phyloP scores from a whole-genome alignment of 495 filamentous ascomycete genomes.

The Neurospora discreta region DNA sequence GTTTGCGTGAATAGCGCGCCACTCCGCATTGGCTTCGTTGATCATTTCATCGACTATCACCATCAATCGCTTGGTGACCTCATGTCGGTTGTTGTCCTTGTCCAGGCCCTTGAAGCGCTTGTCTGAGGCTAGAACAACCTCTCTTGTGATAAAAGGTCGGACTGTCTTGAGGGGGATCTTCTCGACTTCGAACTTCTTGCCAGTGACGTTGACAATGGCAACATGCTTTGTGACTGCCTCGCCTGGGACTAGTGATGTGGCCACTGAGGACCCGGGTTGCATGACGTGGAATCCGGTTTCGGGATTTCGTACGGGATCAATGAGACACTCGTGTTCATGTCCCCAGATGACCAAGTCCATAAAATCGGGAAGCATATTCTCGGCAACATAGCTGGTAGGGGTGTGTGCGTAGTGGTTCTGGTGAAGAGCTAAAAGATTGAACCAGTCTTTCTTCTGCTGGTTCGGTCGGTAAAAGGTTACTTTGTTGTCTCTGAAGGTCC shows the following conservation, averaged over 20 bases:
- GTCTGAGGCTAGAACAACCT: constrained; percentile 69
- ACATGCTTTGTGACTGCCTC: constrained; percentile 91
- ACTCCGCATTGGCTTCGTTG: constrained; percentile 68
- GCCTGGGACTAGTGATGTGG: constrained; percentile 80
- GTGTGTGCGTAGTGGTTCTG: constrained; percentile 93
- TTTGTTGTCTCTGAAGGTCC: constrained; percentile 85
- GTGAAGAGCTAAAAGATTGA: constrained; percentile 91
- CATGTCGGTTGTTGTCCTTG: constrained; percentile 68
- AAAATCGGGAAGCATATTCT: constrained; percentile 88
- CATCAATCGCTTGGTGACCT: constrained; percentile 67
- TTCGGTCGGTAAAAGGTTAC: constrained; percentile 86
- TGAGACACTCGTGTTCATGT: constrained; percentile 94
- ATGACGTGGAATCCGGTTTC: constrained; percentile 91
- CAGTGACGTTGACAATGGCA: constrained; percentile 71
- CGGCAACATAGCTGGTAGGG: constrained; percentile 80
- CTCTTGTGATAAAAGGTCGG: constrained; percentile 78
- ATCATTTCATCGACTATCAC: constrained; percentile 75
- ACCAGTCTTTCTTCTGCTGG: constrained; percentile 83
- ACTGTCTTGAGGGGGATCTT: constrained; percentile 78
- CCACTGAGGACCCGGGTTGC: constrained; percentile 93
- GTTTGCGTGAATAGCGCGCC: constrained; percentile 57
- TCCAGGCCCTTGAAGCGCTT: constrained; percentile 65
- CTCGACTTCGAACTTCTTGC: constrained; percentile 71
- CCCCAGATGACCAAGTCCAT: constrained; percentile 92
- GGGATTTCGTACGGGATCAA: constrained; percentile 68